Base-by-base conservation (phyloP, 768 basidiomycete species). In the Podaxis sp. region DNA sequence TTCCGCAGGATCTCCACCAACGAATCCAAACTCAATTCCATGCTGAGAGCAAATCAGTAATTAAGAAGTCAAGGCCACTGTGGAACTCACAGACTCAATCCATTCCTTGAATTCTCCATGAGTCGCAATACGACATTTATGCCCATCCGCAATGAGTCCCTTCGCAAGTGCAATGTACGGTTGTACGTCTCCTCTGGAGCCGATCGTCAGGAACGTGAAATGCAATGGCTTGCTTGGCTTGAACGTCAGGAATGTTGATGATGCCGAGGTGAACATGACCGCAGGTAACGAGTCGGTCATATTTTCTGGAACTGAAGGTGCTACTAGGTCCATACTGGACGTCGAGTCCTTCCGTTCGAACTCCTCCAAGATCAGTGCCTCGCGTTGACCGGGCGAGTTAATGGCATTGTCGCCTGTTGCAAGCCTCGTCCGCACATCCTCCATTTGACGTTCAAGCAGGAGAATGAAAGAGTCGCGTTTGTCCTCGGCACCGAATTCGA, bases 1-100 rank as follows among this genome's bases (percentile, higher is more conserved):
- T 72, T 98, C 96, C 1, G 97, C 95, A 9, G 96, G 96, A 73
- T 98, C 97, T 27, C 96, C 96, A 10, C 97, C 96, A 46, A 98
- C 95, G 64, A 84, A 89, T 10, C 90, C 90, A 71, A 90, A 98
- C 69, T 95, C 95, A 67, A 99, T 97, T n/a, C 93, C 94, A 70
- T 98, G 82, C 94, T 97, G 64, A 37, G 10, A 61, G 14, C n/a
- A 21, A 11, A 23, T 60, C 18, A 57, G 50, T 42, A 21, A 35
- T 40, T 16, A 53, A 23, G 48, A 42, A 59, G 9, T 35, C 13
- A 62, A 59, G 55, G 21, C 35, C 64, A 42, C 52, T 9, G 58
- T 50, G 38, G 50, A 57, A 16, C 93, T 73, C 67, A 96, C 94
- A 57, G 92, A 87, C 79, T 95, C 93, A 61, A 97, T 87, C 96